Percentiles rank a stretch among this genome's conserved stretches.
These are phyloP conservation scores for Obba rivulosa DNA, from an alignment of 768 basidiomycete species.

Conservation along the genomic window DNA sequence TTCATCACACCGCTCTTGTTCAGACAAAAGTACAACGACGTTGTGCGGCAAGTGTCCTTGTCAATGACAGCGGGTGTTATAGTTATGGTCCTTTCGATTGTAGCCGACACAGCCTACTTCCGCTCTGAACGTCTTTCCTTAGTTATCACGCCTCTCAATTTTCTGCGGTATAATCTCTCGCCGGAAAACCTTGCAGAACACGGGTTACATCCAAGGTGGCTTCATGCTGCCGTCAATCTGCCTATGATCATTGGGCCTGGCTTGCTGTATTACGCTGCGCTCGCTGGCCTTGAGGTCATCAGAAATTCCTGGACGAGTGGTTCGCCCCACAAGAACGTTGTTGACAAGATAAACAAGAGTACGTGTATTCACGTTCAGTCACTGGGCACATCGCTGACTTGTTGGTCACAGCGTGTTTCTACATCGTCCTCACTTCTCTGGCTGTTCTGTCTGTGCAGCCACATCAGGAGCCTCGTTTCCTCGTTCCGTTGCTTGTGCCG, in stretches of 20 bases:
- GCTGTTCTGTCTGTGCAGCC: constrained; percentile 29
- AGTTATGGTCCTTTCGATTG: constrained; percentile 15
- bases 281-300: constrained; percentile 12
- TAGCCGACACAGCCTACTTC: constrained; percentile 30
- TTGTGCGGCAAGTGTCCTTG: background rate
- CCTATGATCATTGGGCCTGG: constrained; percentile 34
- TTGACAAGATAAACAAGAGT: background rate
- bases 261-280: constrained; percentile 17
- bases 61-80: constrained; percentile 19
- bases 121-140: constrained; percentile 10
- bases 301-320: constrained; percentile 7
- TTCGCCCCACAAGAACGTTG: too few relatives aligned
- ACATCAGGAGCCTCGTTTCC: constrained; percentile 36
- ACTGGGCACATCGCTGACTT: background rate
- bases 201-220: constrained; percentile 36
- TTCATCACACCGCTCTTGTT: too few relatives aligned
- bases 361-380: background rate
- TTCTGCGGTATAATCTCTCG: constrained; percentile 32
- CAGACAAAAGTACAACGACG: too few relatives aligned
- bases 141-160: constrained; percentile 33
- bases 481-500: constrained; percentile 30
- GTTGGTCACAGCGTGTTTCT: constrained; percentile 20
- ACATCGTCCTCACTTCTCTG: constrained; percentile 26
- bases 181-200: constrained; percentile 32
- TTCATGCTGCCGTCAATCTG: constrained; percentile 34